Conservation (phyloP, 495 filamentous ascomycete genomes). For the Parmelia sp. region DNA sequence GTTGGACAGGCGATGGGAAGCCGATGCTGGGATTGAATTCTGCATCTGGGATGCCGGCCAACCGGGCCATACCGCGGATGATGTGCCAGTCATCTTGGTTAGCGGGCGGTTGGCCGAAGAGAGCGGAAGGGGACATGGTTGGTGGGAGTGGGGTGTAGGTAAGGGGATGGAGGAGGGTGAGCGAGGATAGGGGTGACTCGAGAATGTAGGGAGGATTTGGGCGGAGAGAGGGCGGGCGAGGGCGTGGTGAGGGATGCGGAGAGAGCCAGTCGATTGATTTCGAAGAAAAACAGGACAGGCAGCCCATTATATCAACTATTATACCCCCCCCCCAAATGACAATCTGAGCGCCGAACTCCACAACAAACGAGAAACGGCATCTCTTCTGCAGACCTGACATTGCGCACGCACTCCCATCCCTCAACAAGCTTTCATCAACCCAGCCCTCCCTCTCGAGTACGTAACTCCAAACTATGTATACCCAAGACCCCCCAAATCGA, state of each 20-base stretch:
- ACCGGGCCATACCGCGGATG: constrained; percentile 5
- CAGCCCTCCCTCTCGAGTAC: too few relatives aligned
- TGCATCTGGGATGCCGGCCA: not conserved
- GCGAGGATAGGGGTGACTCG: not conserved
- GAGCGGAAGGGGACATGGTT: constrained; percentile 15
- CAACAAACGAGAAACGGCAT: too few relatives aligned
- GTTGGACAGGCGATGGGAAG: constrained; percentile 3
- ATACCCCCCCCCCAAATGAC: too few relatives aligned
- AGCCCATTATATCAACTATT: not conserved
- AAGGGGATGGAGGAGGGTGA: not conserved
- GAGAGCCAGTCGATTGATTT: not conserved
- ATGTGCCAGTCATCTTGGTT: constrained; percentile 21
- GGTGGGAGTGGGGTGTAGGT: not conserved
- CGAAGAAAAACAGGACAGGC: not conserved
- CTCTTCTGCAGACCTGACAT: too few relatives aligned
- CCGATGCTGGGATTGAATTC: constrained; percentile 10
- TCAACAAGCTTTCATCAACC: too few relatives aligned
- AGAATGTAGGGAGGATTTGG: not conserved
- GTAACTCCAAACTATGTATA: too few relatives aligned
- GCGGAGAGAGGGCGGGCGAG: not conserved
- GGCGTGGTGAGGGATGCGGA: not conserved
- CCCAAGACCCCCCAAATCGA: too few relatives aligned
- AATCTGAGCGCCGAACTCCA: too few relatives aligned
- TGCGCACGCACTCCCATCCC: too few relatives aligned
- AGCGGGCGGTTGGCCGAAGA: constrained; percentile 20